Evolutionary conservation across 2,329 filamentous ascomycete species (phyloP).

Genomic region (Xylariaceae sp.): DNA sequence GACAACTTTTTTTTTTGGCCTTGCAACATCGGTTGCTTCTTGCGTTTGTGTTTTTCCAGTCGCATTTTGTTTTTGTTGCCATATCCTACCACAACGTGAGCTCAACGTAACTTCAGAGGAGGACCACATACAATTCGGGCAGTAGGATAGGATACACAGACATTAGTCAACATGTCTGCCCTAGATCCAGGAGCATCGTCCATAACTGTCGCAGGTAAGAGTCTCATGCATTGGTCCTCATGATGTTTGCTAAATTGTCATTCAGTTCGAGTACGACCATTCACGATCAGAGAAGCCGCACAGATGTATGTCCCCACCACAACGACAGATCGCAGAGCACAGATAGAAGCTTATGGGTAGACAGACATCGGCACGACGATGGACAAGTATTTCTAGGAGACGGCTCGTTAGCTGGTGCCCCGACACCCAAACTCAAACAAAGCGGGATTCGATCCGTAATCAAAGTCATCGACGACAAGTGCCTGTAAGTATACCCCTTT

Average conservation of each 20-base stretch:
- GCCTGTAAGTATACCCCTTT: slow-evolving; percentile 72
- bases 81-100: slow-evolving; percentile 1
- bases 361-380: slow-evolving; percentile 75
- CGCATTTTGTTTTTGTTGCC: slow-evolving; percentile 34
- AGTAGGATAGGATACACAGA: slow-evolving; percentile 13
- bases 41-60: slow-evolving; percentile 1
- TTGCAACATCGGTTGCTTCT: neutral
- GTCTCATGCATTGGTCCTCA: slow-evolving; percentile 37
- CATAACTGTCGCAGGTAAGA: slow-evolving; percentile 64
- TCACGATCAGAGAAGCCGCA: slow-evolving; percentile 90
- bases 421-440: slow-evolving; percentile 82
- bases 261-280: slow-evolving; percentile 72
- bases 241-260: neutral
- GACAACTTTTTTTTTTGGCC: neutral
- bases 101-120: slow-evolving; percentile 13
- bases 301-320: slow-evolving; percentile 67
- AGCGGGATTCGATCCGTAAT: slow-evolving; percentile 91
- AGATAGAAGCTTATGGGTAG: slow-evolving; percentile 22
- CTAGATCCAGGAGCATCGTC: slow-evolving; percentile 60
- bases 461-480: slow-evolving; percentile 95
- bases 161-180: slow-evolving; percentile 41
- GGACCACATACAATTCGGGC: slow-evolving; percentile 11
- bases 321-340: neutral
- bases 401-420: slow-evolving; percentile 87
- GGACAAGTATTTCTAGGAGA: slow-evolving; percentile 93